Base-by-base conservation (phyloP, 345 rosid genomes). In the Citrus maxima region DNA sequence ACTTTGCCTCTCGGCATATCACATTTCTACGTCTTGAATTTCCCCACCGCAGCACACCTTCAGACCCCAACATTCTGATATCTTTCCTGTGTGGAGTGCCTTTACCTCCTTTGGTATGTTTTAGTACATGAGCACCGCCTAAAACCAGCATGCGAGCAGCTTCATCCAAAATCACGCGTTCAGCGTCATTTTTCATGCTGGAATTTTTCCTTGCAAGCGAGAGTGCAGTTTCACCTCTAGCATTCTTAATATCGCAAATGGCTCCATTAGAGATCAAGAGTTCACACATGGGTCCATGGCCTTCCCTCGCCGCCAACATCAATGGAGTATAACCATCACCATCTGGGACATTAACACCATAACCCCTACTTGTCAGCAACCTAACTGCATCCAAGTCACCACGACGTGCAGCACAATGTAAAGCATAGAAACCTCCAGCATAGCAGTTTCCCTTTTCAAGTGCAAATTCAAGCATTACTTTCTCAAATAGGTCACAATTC, bases 351-450 rank as follows among this genome's bases (percentile, higher is more conserved):
- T 93, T 95, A 16, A 90, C 91, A 82, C 88, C 93, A 70, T 89
- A 93, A 24, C 94, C 97, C 74, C 87, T 90, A 28, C 86, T 88
- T 24, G 85, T 81, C 82, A 96, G 79, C 74, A 94, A 84, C 80
- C 80, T 79, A 69, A 87, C 98, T 4, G 99, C 97, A 37, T 85
- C 91, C 42, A 88, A 46, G 74, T 92, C 99, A 64, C 98, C 98
- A 59, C 87, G 94, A 66, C 99, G 92, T 22, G 98, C 98, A 51
- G 98, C 99, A 71, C 93, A 96, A 77, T 96, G 99, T 78, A 96
- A 80, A 6, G 99, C 99, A 51, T 86, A 90, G 87, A 96, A 96
- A 30, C 98, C 98, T 30, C 91, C 92, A 2, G 91, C 89, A 80
- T 88, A 80, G 68, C 77, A 84, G 65, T 85, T 90, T 40, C 98